Base-by-base conservation (phyloP, 106 monocot genomes). In the Allium fistulosum region DNA sequence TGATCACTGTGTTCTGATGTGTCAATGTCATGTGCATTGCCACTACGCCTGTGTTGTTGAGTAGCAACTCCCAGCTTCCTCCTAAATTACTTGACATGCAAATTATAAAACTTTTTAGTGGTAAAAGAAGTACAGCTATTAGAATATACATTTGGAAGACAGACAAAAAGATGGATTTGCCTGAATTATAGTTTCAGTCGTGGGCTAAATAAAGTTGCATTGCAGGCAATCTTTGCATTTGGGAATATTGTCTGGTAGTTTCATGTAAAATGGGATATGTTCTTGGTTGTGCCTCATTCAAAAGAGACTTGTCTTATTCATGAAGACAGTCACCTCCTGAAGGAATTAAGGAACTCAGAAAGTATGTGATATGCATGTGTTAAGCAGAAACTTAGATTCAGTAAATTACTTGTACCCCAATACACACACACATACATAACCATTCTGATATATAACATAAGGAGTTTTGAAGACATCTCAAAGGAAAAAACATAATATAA, bases 21-120 rank as follows among this genome's bases (percentile, higher is more conserved):
- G 81, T 81, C 10, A 81, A 70, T 9, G 74, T 61, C 85, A 85
- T 81, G 75, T 85, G 85, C 81, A 85, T 85, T 22, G 81, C 85
- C 7, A 81, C 81, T 6, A 81, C 75, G 68, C 85, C 85, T 61
- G 78, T 69, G 78, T 52, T 85, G 75, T 81, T 75, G 49, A 81
- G 81, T 17, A 85, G 78, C 10, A 85, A 70, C 62, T 81, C 60
- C 85, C 81, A 85, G 6, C 57, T 46, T 46, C 80, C 77, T 50
- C 57, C 57, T 15, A 12, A 10, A 15, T 15, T 16, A 9, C 15
- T 48, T 46, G 64, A 16, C 16, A 16, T 48, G 7, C 6, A 15
- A 45, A 17, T 46, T 10, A 58, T 47, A 17, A 45, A 22, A 56
- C 26, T 13, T 26, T 28, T 11, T 10, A 64, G 64, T 56, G 17